Base-by-base conservation (phyloP, 1,139 yeast species). In the Scheffersomyces insectosa region DNA sequence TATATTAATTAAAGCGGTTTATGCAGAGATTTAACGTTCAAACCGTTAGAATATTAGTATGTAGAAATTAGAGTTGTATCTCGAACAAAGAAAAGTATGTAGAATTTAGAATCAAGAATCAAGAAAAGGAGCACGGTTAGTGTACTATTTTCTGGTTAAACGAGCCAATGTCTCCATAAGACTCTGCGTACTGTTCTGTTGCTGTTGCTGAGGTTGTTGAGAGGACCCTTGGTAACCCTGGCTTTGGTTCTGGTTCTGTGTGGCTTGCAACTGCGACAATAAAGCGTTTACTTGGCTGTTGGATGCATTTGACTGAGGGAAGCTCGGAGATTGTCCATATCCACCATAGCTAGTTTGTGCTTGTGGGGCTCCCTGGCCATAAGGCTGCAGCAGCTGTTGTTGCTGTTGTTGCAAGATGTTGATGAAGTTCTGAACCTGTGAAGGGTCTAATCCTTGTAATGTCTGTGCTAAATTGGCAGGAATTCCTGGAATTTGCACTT, bases 161-260 rank as follows among this genome's bases (percentile, higher is more conserved):
- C 68, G 61, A 3, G 75, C 68, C 45, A 71, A 63, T 15, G 74
- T 70, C 12, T 71, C 76, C 70, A 67, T 62, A 40, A 70, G 57
- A 4, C 68, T 57, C 42, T 55, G 54, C 7, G 56, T 41, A 27
- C 44, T 35, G 31, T 37, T 44, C 15, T 40, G 32, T 20, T 32
- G 30, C 32, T 34, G 33, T 35, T 37, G 47, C 57, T 11, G 25
- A 20, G 25, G 62, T 49, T 45, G 49, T 20, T 46, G 47, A 36
- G 51, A 38, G 27, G 34, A 14, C 23, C 23, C 23, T 35, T 39
- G 32, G 11, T 30, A 20, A 13, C 40, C 29, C 28, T 32, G 33
- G 13, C 6, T 38, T 13, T 32, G 36, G 15, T 38, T 33, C 25
- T 31, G 31, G 33, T 28, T 40, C 25, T 20, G 25, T 20, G 25